phyloP scores from a whole-genome alignment of 176 grass and related monocot species.

The Stipa capillata region DNA sequence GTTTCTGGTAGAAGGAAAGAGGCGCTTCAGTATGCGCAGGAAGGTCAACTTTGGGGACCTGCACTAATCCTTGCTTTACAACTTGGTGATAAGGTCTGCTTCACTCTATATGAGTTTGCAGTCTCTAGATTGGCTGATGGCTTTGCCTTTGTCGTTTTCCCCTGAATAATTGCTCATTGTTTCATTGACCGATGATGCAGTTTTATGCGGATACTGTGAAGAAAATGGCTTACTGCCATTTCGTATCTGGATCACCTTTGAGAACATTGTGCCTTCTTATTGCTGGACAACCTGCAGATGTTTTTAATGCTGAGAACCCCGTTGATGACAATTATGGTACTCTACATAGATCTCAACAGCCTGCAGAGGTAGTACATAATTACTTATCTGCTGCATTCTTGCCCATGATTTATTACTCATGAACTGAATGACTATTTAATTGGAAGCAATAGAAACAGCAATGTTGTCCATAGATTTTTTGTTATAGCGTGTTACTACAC shows the following conservation, averaged over 20 bases:
- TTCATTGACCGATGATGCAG: conserved; percentile 39
- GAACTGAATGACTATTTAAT: background rate
- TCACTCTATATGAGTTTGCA: background rate
- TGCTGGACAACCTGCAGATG: conserved; percentile 83
- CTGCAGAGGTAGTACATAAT: conserved; percentile 47
- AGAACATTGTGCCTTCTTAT: conserved; percentile 95
- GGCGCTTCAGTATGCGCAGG: conserved; percentile 79
- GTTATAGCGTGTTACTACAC: background rate
- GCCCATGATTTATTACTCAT: background rate
- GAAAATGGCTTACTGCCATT: conserved; percentile 84
- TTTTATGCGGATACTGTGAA: conserved; percentile 96
- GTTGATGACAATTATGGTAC: conserved; percentile 29
- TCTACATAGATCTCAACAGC: conserved; percentile 23
- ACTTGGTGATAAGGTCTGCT: conserved; percentile 78
- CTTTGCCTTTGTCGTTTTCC: background rate
- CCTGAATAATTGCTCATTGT: background rate
- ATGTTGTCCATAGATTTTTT: background rate
- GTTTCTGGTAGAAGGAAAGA: conserved; percentile 95
- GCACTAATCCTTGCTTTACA: conserved; percentile 86
- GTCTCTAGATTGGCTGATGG: background rate
- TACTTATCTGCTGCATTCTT: background rate
- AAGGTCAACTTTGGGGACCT: conserved; percentile 92
- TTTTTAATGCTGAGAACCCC: conserved; percentile 54
- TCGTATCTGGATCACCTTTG: conserved; percentile 76
- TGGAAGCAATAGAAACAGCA: background rate